Conservation (phyloP, 768 basidiomycete genomes). For the Suillus luteus region DNA sequence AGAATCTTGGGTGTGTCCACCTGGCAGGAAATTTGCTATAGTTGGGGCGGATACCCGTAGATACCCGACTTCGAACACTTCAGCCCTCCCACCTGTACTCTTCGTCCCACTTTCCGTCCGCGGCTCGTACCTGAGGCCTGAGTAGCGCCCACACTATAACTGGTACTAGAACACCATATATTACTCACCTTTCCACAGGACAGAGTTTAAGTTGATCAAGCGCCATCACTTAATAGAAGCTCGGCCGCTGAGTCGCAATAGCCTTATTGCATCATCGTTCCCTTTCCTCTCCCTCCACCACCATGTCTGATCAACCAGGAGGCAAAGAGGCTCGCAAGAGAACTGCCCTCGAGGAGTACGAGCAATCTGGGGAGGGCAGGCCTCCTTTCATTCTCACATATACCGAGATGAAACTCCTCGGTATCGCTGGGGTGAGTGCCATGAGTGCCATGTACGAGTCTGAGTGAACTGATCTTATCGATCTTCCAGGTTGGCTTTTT, state of each 20-base stretch:
- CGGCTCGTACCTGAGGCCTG: too few species aligned
- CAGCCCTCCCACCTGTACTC: too few species aligned
- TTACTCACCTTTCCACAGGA: neutral
- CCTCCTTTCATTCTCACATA: constrained; percentile 43
- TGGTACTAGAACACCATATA: too few species aligned
- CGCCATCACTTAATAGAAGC: neutral
- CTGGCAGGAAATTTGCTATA: too few species aligned
- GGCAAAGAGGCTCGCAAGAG: neutral
- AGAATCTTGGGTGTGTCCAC: too few species aligned
- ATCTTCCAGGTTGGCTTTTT: constrained; percentile 62
- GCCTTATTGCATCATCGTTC: neutral
- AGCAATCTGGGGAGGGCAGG: constrained; percentile 30
- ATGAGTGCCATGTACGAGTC: neutral
- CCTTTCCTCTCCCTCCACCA: too few species aligned
- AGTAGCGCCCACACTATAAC: too few species aligned
- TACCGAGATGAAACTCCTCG: constrained; percentile 59
- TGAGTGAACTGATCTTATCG: constrained; percentile 8
- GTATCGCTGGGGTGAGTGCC: constrained; percentile 57
- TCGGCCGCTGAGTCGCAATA: too few species aligned
- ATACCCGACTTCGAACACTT: too few species aligned
- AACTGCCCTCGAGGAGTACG: constrained; percentile 28
- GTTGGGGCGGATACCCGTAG: too few species aligned
- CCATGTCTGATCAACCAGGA: neutral
- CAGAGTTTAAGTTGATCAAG: neutral
- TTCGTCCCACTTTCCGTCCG: too few species aligned